Conservation (phyloP, 1,139 yeast species). For the Nakaseomyces uthaithaninus region DNA sequence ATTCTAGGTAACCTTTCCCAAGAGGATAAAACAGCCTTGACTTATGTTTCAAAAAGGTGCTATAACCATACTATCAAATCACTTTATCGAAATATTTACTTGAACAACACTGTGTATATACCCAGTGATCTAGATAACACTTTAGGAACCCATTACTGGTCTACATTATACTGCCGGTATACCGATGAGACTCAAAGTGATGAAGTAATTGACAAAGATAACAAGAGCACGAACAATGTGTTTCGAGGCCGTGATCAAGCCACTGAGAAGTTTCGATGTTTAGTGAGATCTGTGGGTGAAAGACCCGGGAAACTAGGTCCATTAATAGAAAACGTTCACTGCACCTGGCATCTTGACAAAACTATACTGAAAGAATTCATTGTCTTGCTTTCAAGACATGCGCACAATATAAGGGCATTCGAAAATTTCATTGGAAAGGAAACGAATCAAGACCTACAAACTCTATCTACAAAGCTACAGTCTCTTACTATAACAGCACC, state of each 20-base stretch:
- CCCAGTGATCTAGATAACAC: conserved; percentile 22
- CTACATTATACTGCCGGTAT: conserved; percentile 17
- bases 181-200: conserved; percentile 3
- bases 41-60: conserved; percentile 19
- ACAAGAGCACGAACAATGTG: neutral
- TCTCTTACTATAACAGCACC: conserved; percentile 27
- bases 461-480: conserved; percentile 14
- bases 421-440: conserved; percentile 24
- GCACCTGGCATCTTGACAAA: conserved; percentile 29
- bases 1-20: conserved; percentile 20
- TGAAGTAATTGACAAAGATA: conserved; percentile 2
- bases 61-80: conserved; percentile 15
- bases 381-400: conserved; percentile 15
- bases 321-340: conserved; percentile 21
- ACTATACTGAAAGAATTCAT: conserved; percentile 17
- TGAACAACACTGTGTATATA: conserved; percentile 23
- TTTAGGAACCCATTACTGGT: conserved; percentile 24
- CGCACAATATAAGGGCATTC: conserved; percentile 18
- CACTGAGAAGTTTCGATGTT: conserved; percentile 16
- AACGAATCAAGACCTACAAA: conserved; percentile 15
- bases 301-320: conserved; percentile 18
- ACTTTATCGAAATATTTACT: conserved; percentile 23
- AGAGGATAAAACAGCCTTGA: conserved; percentile 23
- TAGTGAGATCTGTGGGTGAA: conserved; percentile 21
- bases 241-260: conserved; percentile 10